Conservation (phyloP, 495 filamentous ascomycete genomes). For the Talaromyces liani region DNA sequence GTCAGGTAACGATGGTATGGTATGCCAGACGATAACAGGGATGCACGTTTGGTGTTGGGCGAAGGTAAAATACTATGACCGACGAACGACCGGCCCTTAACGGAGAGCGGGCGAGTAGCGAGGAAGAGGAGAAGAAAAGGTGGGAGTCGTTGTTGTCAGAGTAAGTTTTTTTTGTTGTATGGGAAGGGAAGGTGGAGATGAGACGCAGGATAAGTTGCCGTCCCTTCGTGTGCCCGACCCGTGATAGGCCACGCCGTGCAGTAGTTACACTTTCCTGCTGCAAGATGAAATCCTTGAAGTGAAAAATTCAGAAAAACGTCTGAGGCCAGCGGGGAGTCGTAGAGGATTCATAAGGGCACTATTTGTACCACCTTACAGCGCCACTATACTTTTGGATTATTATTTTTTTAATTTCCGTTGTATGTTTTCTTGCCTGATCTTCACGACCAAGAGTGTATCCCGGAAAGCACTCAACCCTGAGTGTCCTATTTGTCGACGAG, state of each 20-base stretch:
- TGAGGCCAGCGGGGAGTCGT: background rate
- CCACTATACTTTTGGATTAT: background rate
- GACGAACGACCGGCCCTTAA: background rate
- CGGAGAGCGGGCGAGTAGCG: slow-evolving; percentile 4
- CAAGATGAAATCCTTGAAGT: slow-evolving; percentile 2
- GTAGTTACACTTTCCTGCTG: slow-evolving; percentile 4
- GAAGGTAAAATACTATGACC: background rate
- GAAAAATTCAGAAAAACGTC: background rate
- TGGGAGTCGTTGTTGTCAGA: background rate
- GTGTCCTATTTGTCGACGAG: background rate
- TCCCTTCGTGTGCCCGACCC: background rate
- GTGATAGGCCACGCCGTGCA: slow-evolving; percentile 10
- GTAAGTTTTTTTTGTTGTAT: background rate
- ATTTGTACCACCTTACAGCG: slow-evolving; percentile 1
- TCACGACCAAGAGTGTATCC: background rate
- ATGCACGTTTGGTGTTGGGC: background rate
- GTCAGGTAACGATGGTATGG: background rate
- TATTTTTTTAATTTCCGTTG: background rate
- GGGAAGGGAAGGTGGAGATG: background rate
- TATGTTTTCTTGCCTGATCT: background rate
- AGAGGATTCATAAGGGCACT: background rate
- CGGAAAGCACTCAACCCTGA: background rate
- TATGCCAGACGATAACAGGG: background rate
- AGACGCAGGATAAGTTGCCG: background rate
- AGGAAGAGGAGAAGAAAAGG: slow-evolving; percentile 1